A percentile compares a stretch with the other conserved stretches of the same genome.
These are phyloP conservation scores for Straminergon stramineum DNA, from an alignment of 225 moss, liverwort and hornwort species.

Conservation along the genomic window DNA sequence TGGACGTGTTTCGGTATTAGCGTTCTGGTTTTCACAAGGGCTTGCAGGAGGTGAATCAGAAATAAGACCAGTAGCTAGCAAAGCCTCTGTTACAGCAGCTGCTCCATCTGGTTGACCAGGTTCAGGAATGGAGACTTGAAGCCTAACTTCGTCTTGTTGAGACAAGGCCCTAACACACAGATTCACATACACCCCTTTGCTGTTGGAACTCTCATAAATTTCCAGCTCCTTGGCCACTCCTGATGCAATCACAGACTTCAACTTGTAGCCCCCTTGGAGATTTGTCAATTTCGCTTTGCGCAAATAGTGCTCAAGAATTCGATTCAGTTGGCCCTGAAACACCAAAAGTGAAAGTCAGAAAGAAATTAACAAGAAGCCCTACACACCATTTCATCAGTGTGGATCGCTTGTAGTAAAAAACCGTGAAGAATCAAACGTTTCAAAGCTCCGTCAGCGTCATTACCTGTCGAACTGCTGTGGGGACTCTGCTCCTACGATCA, in stretches of 20 bases:
- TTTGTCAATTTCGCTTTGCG: conserved; percentile 42
- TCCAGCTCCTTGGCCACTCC: conserved; percentile 75
- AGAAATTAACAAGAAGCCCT: neutral
- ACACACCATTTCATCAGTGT: neutral
- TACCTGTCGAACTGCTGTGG: conserved; percentile 93
- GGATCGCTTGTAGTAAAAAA: neutral
- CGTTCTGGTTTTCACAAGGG: neutral
- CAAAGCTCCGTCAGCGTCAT: neutral
- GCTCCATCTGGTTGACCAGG: conserved; percentile 13
- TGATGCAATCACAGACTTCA: conserved; percentile 57
- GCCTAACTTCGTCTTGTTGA: conserved; percentile 36
- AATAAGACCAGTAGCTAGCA: conserved; percentile 51
- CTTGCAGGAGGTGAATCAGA: conserved; percentile 58
- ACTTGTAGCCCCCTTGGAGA: conserved; percentile 46
- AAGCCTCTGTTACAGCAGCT: conserved; percentile 32
- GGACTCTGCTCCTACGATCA: conserved; percentile 78
- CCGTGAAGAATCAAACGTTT: neutral
- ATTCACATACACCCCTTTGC: conserved; percentile 90
- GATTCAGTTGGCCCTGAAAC: conserved; percentile 79
- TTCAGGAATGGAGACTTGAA: conserved; percentile 38
- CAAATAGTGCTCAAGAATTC: conserved; percentile 77
- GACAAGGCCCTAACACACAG: conserved; percentile 82
- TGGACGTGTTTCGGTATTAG: neutral
- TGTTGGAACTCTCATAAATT: conserved; percentile 64
- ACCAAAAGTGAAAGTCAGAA: neutral